Base-by-base conservation (phyloP, 2,329 filamentous ascomycete species). In the Pyrenophora graminea region DNA sequence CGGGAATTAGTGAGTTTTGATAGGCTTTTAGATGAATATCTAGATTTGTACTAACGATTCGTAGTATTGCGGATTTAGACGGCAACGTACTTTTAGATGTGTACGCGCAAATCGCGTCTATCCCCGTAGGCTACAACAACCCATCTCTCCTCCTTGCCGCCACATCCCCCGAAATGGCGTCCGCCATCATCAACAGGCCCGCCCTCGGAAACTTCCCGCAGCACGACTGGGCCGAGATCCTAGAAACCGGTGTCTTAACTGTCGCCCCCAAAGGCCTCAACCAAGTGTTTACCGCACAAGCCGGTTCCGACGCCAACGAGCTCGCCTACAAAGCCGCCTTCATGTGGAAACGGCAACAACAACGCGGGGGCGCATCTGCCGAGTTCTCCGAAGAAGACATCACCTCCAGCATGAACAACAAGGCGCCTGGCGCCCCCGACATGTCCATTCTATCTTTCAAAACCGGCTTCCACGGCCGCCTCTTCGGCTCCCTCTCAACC, bases 251-350 rank as follows among this genome's bases (percentile, higher is more conserved):
- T 64, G 85, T 95, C 56, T 85, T 97, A 63, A 86, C 84, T 67
- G 90, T 90, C 41, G 90, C 91, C 0, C 92, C 91, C 53, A 88
- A 87, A 72, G 91, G 91, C 30, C 78, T 93, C 57, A 78, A 91
- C 79, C 89, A 96, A 75, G 91, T 96, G 63, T 96, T 96, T 78
- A 96, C 91, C 15, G 90, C 88, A 59, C 88, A 91, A 80, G 85
- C 91, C 46, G 91, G 91, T 55, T 95, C 90, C 17, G 91, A 96
- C 68, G 91, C 91, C 75, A 96, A 96, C 77, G 92, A 96, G 79
- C 89, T 90, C 30, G 92, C 92, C 37, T 96, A 91, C 84, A 96
- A 96, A 79, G 91, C 91, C 7, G 91, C 92, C 42, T 96, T 96
- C 79, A 96, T 96, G 87, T 95, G 88, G 82, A 87, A 88, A 69